Evolutionary conservation across 2,329 filamentous ascomycete genomes (phyloP).

Genomic region (Diplodia intermedia): DNA sequence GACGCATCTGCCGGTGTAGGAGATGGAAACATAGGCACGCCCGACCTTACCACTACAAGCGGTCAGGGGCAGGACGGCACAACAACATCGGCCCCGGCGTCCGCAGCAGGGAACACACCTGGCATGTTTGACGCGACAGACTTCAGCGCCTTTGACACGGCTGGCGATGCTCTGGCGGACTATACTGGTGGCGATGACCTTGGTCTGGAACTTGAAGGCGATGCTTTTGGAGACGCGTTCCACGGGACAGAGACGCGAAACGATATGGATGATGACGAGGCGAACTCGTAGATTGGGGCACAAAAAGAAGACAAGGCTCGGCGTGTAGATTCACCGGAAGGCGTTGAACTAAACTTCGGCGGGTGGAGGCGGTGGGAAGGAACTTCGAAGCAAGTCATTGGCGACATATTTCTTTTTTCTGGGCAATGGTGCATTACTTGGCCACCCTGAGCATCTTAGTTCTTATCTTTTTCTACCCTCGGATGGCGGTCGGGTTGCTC

Average conservation of each 20-base stretch:
- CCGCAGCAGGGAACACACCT: constrained; percentile 40
- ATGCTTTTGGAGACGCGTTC: constrained; percentile 51
- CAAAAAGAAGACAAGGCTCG: background rate
- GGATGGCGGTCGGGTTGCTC: background rate
- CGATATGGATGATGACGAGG: constrained; percentile 23
- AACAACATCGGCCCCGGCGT: constrained; percentile 29
- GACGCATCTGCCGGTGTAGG: constrained; percentile 34
- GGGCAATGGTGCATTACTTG: constrained; percentile 16
- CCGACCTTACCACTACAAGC: constrained; percentile 10
- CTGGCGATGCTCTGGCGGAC: constrained; percentile 50
- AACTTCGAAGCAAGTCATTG: background rate
- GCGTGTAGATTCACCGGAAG: background rate
- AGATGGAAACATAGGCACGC: background rate
- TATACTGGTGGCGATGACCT: constrained; percentile 47
- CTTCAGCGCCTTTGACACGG: constrained; percentile 48
- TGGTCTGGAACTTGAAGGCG: constrained; percentile 48
- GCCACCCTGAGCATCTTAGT: constrained; percentile 13
- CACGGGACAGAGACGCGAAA: constrained; percentile 46
- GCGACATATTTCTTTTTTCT: constrained; percentile 13
- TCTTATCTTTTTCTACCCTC: background rate
- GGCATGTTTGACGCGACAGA: constrained; percentile 50
- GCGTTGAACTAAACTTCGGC: constrained; percentile 5
- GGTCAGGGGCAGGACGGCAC: constrained; percentile 7
- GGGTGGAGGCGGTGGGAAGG: background rate
- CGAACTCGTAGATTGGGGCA: background rate